Conservation (phyloP, 352 stramenopile species). For the Globisporangium acanthophoron region DNA sequence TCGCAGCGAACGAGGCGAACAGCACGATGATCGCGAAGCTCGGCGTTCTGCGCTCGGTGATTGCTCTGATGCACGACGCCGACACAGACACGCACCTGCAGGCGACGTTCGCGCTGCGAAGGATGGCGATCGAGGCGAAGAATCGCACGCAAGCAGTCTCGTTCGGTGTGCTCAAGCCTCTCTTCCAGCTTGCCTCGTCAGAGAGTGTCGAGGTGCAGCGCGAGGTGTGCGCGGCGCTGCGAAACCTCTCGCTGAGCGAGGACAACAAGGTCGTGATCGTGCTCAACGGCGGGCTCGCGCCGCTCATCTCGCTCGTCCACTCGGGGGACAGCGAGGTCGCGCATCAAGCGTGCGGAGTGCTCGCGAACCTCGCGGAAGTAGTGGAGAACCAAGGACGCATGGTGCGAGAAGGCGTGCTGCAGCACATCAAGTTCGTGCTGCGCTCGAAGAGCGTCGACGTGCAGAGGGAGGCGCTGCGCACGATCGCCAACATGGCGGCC, state of each 20-base stretch:
- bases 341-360: slow-evolving; percentile 87
- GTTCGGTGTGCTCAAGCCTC: slow-evolving; percentile 85
- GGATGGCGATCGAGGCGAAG: slow-evolving; percentile 88
- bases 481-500: slow-evolving; percentile 94
- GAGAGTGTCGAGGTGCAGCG: slow-evolving; percentile 91
- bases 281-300: slow-evolving; percentile 68
- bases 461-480: slow-evolving; percentile 90
- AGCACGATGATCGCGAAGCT: slow-evolving; percentile 82
- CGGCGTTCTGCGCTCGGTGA: slow-evolving; percentile 81
- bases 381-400: slow-evolving; percentile 94
- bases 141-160: slow-evolving; percentile 91
- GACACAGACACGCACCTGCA: slow-evolving; percentile 94
- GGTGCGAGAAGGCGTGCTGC: slow-evolving; percentile 92
- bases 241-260: slow-evolving; percentile 90
- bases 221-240: slow-evolving; percentile 89
- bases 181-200: slow-evolving; percentile 82
- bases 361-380: slow-evolving; percentile 92
- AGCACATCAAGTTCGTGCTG: slow-evolving; percentile 95
- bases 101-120: slow-evolving; percentile 87
- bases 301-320: slow-evolving; percentile 87
- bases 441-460: slow-evolving; percentile 90
- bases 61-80: slow-evolving; percentile 78
- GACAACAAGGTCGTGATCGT: slow-evolving; percentile 93
- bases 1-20: slow-evolving; percentile 90
- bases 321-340: slow-evolving; percentile 88